phyloP scores from a whole-genome alignment of 129 eudicot species.

The Chrysanthemum makinoi region DNA sequence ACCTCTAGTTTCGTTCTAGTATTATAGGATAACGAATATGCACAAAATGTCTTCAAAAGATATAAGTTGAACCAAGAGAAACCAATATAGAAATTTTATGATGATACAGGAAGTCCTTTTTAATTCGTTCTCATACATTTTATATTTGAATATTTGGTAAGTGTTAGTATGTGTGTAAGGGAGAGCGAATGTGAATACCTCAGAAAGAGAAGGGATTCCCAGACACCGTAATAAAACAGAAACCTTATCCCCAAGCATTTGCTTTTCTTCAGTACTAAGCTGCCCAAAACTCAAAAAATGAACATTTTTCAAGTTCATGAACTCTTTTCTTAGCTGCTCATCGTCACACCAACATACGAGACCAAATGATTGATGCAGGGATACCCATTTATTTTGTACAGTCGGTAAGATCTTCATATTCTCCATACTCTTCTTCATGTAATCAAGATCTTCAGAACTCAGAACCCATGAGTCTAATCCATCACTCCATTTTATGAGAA shows the following conservation, averaged over 20 bases:
- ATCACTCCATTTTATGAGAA: conserved; percentile 43
- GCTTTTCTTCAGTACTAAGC: conserved; percentile 43
- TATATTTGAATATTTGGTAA: no score
- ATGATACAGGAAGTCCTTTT: no score
- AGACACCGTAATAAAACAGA: conserved; percentile 46
- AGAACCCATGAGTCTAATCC: conserved; percentile 53
- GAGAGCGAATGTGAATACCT: conserved; percentile 35
- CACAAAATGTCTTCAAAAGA: no score
- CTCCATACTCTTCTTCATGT: conserved; percentile 51
- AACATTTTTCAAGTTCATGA: conserved; percentile 49
- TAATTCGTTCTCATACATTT: no score
- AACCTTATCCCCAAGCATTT: conserved; percentile 30
- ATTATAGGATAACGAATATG: no score
- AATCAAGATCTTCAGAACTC: conserved; percentile 44
- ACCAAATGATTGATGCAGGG: conserved; percentile 61
- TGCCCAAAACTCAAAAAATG: conserved; percentile 58
- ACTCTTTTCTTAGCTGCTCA: conserved; percentile 51
- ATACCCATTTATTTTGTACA: conserved; percentile 71
- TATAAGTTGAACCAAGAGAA: no score
- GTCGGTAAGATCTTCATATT: conserved; percentile 65
- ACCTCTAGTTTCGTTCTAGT: no score
- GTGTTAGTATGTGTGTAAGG: no score
- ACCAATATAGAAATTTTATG: no score
- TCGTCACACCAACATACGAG: conserved; percentile 76
- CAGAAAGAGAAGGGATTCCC: conserved; percentile 63